phyloP scores from a whole-genome alignment of 176 grass and related monocot species.

The Zea luxurians region DNA sequence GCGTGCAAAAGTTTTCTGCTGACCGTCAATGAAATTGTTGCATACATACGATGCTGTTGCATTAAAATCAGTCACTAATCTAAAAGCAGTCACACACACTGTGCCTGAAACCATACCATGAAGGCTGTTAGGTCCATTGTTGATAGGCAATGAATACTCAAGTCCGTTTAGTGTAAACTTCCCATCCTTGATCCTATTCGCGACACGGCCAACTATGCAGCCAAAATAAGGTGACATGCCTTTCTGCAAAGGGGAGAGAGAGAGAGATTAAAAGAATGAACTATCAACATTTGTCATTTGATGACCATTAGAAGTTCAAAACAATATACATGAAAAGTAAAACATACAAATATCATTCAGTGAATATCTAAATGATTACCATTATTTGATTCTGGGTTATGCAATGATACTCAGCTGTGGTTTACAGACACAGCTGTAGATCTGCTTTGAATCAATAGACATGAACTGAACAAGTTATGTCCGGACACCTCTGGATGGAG shows the following conservation, averaged over 20 bases:
- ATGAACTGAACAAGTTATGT: not conserved
- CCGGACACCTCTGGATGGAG: not conserved
- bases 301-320: not conserved
- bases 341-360: constrained; percentile 1
- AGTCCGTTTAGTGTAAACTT: constrained; percentile 62
- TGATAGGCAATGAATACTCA: constrained; percentile 68
- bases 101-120: constrained; percentile 50
- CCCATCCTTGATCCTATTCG: constrained; percentile 80
- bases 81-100: not conserved
- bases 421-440: not conserved
- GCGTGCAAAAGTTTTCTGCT: not conserved
- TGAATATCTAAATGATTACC: not conserved
- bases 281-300: not conserved
- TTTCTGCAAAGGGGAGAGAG: constrained; percentile 42
- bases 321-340: not conserved
- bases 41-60: not conserved
- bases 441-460: not conserved
- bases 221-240: constrained; percentile 79
- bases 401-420: not conserved
- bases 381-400: not conserved
- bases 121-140: constrained; percentile 77
- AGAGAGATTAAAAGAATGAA: not conserved
- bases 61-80: not conserved
- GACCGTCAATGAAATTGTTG: not conserved
- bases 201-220: constrained; percentile 91